These are phyloP conservation scores for Ustilago lituana DNA, from an alignment of 1,284 basidiomycete genomes.

Conservation along the genomic window DNA sequence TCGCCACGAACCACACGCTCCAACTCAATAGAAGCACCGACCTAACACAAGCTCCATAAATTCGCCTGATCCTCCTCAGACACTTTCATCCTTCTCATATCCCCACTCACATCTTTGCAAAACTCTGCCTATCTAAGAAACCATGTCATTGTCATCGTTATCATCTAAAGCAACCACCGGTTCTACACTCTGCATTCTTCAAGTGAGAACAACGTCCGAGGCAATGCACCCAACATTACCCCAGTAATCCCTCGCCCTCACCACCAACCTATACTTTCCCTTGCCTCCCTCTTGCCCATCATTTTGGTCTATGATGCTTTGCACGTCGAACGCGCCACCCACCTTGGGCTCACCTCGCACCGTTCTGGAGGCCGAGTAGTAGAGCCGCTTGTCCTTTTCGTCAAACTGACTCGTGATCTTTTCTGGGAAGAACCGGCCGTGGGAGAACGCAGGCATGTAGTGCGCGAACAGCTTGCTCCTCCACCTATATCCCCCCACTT, in stretches of 20 bases:
- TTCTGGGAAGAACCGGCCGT: slow-evolving; percentile 42
- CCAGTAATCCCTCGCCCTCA: slow-evolving; percentile 55
- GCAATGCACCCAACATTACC: slow-evolving; percentile 54
- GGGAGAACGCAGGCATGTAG: slow-evolving; percentile 48
- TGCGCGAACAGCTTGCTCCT: slow-evolving; percentile 48
- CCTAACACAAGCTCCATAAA: too few species aligned
- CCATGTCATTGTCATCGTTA: too few species aligned
- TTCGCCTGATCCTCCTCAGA: too few species aligned
- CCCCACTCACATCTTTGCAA: too few species aligned
- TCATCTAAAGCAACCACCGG: neutral
- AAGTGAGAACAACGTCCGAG: slow-evolving; percentile 38
- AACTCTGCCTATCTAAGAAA: too few species aligned
- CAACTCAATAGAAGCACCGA: too few species aligned
- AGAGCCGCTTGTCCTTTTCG: slow-evolving; percentile 50
- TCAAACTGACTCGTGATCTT: slow-evolving; percentile 56
- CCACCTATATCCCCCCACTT: slow-evolving; percentile 18
- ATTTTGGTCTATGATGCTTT: slow-evolving; percentile 20
- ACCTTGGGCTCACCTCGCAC: slow-evolving; percentile 46
- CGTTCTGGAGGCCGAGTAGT: slow-evolving; percentile 49
- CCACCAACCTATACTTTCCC: slow-evolving; percentile 52
- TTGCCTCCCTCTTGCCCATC: slow-evolving; percentile 27
- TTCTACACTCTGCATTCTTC: neutral
- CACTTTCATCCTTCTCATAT: too few species aligned
- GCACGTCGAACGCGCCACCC: slow-evolving; percentile 41
- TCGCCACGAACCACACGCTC: too few species aligned